Evolutionary conservation across 2,329 filamentous ascomycete species (phyloP), one percentile per base, ranked within the genome.

Genomic region (Ceratocystis cubensis): DNA sequence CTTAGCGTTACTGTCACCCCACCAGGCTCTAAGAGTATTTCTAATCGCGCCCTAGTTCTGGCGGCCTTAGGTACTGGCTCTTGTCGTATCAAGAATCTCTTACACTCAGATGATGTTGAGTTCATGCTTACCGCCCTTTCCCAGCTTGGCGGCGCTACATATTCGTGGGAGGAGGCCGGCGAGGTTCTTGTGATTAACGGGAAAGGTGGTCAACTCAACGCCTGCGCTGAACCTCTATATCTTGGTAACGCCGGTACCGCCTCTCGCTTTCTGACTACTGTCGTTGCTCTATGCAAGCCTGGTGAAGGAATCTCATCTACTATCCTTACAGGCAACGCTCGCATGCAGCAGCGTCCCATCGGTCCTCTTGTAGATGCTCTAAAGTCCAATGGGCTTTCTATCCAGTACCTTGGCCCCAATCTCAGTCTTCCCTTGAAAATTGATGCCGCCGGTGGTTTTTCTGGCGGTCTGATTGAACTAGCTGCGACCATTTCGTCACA

Each of bases 401-500:
- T 99, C 71, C 85, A 91, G 68, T 99, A 96, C 73, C 77, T 96
- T 53, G 92, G 92, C 72, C 87, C 87, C 70, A 83, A 91, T 70
- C 85, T 88, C 70, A 95, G 92, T 74, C 79, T 99, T 53, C 94
- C 94, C 0, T 78, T 99, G 13, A 84, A 86, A 67, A 88, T 99
- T 63, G 83, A 87, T 69, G 91, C 94, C 59, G 88, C 88, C 28
- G 87, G 86, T 61, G 93, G 92, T 3, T 88, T 96, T 70, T 84
- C 85, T 61, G 93, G 92, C 66, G 94, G 94, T 46, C 81, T 88
- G 33, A 96, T 99, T 71, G 89, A 96, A 74, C 82, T 99, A 66
- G 91, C 92, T 10, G 94, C 94, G 0, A 97, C 94, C 53, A 88
- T 97, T 17, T 99, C 94, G 7, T 97, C 94, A n/a, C 94, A 99